A percentile compares a stretch with the other conserved stretches of the same genome.
phyloP scores from a whole-genome alignment of 2,329 filamentous ascomycete species.

The Colletotrichum godetiae region DNA sequence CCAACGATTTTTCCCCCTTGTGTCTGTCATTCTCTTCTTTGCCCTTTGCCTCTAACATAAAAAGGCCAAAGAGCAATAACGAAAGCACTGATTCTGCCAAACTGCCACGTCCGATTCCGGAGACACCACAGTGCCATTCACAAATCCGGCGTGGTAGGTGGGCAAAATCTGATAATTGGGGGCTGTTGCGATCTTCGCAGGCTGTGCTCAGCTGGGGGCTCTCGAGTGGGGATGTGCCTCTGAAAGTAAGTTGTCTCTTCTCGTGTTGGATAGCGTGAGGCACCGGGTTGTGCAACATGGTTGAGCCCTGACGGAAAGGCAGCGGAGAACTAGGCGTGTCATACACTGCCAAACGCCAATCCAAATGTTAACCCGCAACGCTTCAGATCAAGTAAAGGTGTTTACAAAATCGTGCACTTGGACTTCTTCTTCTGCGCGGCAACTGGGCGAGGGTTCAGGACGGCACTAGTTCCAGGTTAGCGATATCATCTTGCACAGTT shows the following conservation, averaged over 20 bases:
- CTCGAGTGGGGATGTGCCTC: conserved; percentile 11
- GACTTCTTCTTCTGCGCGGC: conserved; percentile 69
- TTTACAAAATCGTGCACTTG: conserved; percentile 78
- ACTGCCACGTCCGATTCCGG: neutral
- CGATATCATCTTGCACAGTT: conserved; percentile 40
- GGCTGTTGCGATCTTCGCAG: conserved; percentile 17
- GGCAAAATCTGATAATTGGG: conserved; percentile 3
- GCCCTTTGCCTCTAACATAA: neutral
- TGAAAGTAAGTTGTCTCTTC: conserved; percentile 10
- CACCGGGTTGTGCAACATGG: conserved; percentile 22
- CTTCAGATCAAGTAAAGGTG: conserved; percentile 16
- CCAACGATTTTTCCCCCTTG: conserved; percentile 5
- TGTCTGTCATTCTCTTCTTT: neutral
- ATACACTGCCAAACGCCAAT: conserved; percentile 29
- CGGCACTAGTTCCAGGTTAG: conserved; percentile 64
- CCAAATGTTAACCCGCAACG: conserved; percentile 27
- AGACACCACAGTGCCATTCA: neutral
- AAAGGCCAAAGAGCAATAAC: conserved; percentile 3
- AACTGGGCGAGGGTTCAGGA: conserved; percentile 75
- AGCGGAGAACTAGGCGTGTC: conserved; percentile 11
- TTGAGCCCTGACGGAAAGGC: conserved; percentile 20
- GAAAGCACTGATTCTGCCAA: conserved; percentile 1
- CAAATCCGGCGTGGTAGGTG: neutral
- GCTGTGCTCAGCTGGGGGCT: conserved; percentile 7
- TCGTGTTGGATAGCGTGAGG: conserved; percentile 15